phyloP scores from a whole-genome alignment of 2,329 filamentous ascomycete genomes.

The Thyridium curvatum region DNA sequence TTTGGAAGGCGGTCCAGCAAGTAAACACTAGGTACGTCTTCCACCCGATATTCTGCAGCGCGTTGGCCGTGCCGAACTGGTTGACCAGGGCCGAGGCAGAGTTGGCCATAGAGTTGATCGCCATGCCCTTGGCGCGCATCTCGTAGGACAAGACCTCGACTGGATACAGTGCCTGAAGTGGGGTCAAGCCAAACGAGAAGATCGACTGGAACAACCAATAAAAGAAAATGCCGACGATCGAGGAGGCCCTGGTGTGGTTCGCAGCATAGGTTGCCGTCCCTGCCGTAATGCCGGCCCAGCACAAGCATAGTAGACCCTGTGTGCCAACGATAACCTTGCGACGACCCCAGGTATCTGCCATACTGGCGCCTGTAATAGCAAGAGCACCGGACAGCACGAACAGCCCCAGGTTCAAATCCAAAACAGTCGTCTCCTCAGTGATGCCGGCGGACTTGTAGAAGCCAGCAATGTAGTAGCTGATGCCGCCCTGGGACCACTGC shows the following conservation, averaged over 20 bases:
- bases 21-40: conserved; percentile 42
- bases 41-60: conserved; percentile 39
- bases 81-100: conserved; percentile 36
- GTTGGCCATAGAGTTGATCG: conserved; percentile 33
- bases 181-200: conserved; percentile 43
- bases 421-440: not conserved
- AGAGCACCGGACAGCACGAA: not conserved
- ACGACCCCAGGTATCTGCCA: conserved; percentile 2
- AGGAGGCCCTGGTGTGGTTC: conserved; percentile 4
- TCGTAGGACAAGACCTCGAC: conserved; percentile 29
- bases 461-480: conserved; percentile 3
- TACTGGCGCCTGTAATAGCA: not conserved
- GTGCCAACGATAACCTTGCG: conserved; percentile 3
- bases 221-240: not conserved
- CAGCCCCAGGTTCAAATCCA: not conserved
- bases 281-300: conserved; percentile 3
- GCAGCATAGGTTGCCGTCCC: conserved; percentile 2
- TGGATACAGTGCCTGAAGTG: conserved; percentile 36
- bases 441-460: conserved; percentile 4
- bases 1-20: conserved; percentile 30
- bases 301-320: not conserved
- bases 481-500: conserved; percentile 1
- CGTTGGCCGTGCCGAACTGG: conserved; percentile 33
- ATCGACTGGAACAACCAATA: conserved; percentile 37
- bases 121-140: conserved; percentile 31